A percentile compares a stretch with the other conserved stretches of the same genome.
phyloP scores from a whole-genome alignment of 208 protist genomes.

The Novymonas esmeraldas region DNA sequence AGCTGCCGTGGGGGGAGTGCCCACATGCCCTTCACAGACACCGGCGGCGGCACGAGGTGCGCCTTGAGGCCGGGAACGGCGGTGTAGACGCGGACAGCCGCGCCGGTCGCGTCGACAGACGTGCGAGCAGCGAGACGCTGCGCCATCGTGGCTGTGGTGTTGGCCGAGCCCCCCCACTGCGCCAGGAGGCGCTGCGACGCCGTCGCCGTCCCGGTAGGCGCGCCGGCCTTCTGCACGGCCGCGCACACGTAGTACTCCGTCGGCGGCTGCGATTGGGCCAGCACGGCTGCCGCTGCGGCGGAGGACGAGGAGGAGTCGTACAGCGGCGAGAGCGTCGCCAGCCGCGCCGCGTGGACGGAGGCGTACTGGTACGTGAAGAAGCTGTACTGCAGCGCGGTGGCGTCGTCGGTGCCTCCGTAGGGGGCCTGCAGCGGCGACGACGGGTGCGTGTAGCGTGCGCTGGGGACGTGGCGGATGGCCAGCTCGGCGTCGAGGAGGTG shows the following conservation, averaged over 20 bases:
- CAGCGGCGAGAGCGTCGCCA: constrained; percentile 27
- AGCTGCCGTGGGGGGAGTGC: constrained; percentile 46
- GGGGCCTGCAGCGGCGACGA: constrained; percentile 2
- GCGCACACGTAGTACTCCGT: constrained; percentile 69
- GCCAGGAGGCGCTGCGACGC: constrained; percentile 26
- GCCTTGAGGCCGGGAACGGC: constrained; percentile 58
- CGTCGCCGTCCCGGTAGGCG: background rate
- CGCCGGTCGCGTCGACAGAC: constrained; percentile 14
- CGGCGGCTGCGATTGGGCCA: constrained; percentile 28
- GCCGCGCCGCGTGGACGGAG: constrained; percentile 27
- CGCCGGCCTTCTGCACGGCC: constrained; percentile 37
- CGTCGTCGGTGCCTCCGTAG: background rate
- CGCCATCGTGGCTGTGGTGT: constrained; percentile 16
- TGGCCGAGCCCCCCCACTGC: constrained; percentile 7
- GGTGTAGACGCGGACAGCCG: constrained; percentile 48
- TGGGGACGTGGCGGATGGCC: constrained; percentile 4
- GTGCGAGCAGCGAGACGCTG: constrained; percentile 23
- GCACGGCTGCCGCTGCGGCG: background rate
- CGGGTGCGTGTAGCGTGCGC: constrained; percentile 24
- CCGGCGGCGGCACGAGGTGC: constrained; percentile 40
- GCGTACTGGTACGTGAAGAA: constrained; percentile 52
- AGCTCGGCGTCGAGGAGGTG: constrained; percentile 35
- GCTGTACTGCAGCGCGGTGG: constrained; percentile 17
- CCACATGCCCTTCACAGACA: constrained; percentile 65
- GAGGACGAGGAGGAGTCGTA: constrained; percentile 32